Base-by-base conservation (phyloP, 2,329 filamentous ascomycete genomes). In the Beauveria sp. region DNA sequence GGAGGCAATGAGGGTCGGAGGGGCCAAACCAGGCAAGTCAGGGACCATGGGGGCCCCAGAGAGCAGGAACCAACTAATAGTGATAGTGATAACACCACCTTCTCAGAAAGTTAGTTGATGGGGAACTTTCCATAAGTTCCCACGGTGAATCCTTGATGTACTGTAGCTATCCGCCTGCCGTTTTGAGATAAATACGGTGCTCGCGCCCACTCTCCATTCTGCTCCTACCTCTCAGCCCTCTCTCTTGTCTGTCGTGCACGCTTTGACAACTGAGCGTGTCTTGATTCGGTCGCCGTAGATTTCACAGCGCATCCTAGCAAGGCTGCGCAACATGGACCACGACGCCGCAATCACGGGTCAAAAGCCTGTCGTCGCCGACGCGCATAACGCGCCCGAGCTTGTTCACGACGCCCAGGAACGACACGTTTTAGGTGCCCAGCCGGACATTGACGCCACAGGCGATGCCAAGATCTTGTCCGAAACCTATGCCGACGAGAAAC, bases 361-460 rank as follows among this genome's bases (percentile, higher is more conserved):
- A 16, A 60, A 60, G 58, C 58, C 49, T 20, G 49, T 60, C 14
- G 20, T 53, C 40, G 49, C 49, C 26, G 26, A 60, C 26, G 2
- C 24, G 4, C 58, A 60, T 16, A 28, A 46, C 49, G 49, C 31
- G 10, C 20, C 49, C 18, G 58, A 38, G 49, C 28, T 46, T 10
- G 49, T 53, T 2, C 22, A 42, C 49, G 58, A 53, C 6, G 24
- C 58, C 3, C 38, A 45, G 40, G 24, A 53, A 16, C 49, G 49
- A 14, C 58, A 48, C 26, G 3, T 26, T 18, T 8, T 24, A 38
- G 60, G 66, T 49, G 68, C 70, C 26, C 28, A 38, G 26, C 28
- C 43, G 6, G 12, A 20, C 7, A 61, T 65, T 43, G 67, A 69
- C 57, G n/a, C 24, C 38, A 34, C 48, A 2, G 24, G 48, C 24